Evolutionary conservation across 345 rosid species (phyloP), one percentile per base, ranked within the genome.

Genomic region (Heritiera littoralis): DNA sequence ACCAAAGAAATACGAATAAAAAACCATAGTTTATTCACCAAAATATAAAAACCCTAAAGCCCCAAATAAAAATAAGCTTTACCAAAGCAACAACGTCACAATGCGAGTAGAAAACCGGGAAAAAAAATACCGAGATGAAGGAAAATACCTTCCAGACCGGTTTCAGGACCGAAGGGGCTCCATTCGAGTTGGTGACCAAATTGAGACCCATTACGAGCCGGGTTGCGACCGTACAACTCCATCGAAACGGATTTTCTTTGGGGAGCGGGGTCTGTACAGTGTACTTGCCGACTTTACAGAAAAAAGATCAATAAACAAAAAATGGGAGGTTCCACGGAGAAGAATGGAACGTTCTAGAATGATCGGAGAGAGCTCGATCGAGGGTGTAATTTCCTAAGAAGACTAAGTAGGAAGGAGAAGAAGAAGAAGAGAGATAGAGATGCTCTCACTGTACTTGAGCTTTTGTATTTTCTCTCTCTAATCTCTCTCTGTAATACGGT

Each of bases 181-280:
- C 97, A 93, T 49, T 91, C 89, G 67, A 89, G 70, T 8, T 52
- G 85, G 71, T 83, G 90, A 54, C 81, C 90, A 78, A 90, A 83
- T 52, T 89, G 97, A 18, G 90, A 86, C 75, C 88, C 94, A 77
- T 86, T 88, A 60, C 87, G 81, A 1, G 81, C 77, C 58, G 88
- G 87, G 83, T 80, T 88, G 60, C 87, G 92, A 74, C 89, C 92
- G 85, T 94, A 94, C 85, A 92, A 81, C 84, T 91, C 97, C 93
- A 92, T 92, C 63, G n/a, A 66, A 75, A 40, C 72, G 68, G 69
- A 77, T 49, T 67, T 54, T 66, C 64, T 76, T 15, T 9, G 80
- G 79, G 80, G n/a, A 7, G 8, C 7, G 6, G 6, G 45, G 81
- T 48, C 87, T 87, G 84, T 89, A 88, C 93, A 84, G 89, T 20